phyloP scores from a whole-genome alignment of 805 yeast genomes.

The Saccharomycopsis sp. region DNA sequence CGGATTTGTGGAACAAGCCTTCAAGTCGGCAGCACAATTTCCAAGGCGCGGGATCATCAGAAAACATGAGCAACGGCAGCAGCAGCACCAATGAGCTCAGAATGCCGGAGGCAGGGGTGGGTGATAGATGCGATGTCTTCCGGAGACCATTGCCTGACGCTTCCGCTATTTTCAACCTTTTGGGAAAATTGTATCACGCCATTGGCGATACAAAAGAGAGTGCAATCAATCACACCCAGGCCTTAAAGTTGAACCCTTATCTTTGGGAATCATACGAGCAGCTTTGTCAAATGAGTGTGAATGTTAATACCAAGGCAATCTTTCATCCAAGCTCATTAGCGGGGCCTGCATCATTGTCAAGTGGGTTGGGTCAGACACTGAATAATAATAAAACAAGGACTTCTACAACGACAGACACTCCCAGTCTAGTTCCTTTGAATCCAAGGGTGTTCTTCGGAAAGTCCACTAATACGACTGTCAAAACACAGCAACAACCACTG shows the following conservation, averaged over 20 bases:
- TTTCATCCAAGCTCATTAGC: too few relatives aligned
- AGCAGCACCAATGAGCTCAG: too few relatives aligned
- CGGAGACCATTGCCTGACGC: conserved; percentile 44
- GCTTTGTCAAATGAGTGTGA: conserved; percentile 62
- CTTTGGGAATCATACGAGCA: conserved; percentile 82
- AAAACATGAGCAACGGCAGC: background rate
- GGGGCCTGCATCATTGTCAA: too few relatives aligned
- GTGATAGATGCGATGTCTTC: too few relatives aligned
- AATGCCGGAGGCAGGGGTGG: background rate
- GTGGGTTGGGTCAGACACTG: too few relatives aligned
- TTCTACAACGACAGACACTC: background rate
- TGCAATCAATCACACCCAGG: conserved; percentile 55
- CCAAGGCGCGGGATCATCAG: too few relatives aligned
- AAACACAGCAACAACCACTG: too few relatives aligned
- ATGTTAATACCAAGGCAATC: conserved; percentile 49
- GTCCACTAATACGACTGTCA: too few relatives aligned
- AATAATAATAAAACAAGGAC: too few relatives aligned
- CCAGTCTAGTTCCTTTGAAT: conserved; percentile 9
- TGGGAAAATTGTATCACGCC: conserved; percentile 59
- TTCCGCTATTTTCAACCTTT: conserved; percentile 56
- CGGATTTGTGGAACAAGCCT: conserved; percentile 33
- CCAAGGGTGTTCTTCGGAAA: conserved; percentile 12
- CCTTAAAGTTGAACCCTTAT: conserved; percentile 66
- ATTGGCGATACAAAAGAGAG: conserved; percentile 58
- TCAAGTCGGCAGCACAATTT: background rate